Percentiles rank a stretch among this genome's conserved stretches.
phyloP scores from a whole-genome alignment of 768 basidiomycete species.

The Termitomyces heimii region DNA sequence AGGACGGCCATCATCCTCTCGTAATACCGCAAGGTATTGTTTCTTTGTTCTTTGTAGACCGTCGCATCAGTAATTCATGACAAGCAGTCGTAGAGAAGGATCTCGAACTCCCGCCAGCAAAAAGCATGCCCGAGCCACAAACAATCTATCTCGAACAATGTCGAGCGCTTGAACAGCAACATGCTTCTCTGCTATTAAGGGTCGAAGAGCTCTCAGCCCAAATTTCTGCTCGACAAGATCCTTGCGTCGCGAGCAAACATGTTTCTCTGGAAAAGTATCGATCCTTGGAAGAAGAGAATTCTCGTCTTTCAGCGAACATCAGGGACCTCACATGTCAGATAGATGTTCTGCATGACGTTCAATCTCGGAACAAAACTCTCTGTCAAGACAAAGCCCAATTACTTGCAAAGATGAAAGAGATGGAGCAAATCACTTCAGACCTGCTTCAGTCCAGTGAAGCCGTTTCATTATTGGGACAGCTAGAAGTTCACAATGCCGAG shows the following conservation, averaged over 20 bases:
- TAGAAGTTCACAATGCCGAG: slow-evolving; percentile 11
- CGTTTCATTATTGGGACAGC: slow-evolving; percentile 18
- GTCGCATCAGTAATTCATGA: neutral
- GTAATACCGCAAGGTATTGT: neutral
- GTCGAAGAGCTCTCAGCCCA: slow-evolving; percentile 7
- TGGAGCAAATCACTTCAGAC: slow-evolving; percentile 25
- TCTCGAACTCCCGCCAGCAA: neutral
- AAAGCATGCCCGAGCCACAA: neutral
- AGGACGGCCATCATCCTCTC: neutral
- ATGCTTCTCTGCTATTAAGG: slow-evolving; percentile 5
- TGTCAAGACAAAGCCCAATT: slow-evolving; percentile 22
- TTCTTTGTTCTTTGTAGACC: neutral
- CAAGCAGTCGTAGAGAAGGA: neutral
- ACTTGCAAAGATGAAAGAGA: slow-evolving; percentile 17
- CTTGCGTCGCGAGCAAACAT: slow-evolving; percentile 18
- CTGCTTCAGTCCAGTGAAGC: slow-evolving; percentile 21
- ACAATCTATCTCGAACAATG: neutral
- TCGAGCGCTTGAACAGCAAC: slow-evolving; percentile 2
- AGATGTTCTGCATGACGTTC: slow-evolving; percentile 13
- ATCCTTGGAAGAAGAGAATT: slow-evolving; percentile 4
- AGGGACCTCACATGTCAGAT: slow-evolving; percentile 7
- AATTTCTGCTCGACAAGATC: slow-evolving; percentile 15
- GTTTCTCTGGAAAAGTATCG: neutral
- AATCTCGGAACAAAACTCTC: slow-evolving; percentile 19
- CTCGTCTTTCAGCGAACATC: slow-evolving; percentile 5